Evolutionary conservation across 2,329 filamentous ascomycete species (phyloP).

Genomic region (Cladophialophora carrionii): DNA sequence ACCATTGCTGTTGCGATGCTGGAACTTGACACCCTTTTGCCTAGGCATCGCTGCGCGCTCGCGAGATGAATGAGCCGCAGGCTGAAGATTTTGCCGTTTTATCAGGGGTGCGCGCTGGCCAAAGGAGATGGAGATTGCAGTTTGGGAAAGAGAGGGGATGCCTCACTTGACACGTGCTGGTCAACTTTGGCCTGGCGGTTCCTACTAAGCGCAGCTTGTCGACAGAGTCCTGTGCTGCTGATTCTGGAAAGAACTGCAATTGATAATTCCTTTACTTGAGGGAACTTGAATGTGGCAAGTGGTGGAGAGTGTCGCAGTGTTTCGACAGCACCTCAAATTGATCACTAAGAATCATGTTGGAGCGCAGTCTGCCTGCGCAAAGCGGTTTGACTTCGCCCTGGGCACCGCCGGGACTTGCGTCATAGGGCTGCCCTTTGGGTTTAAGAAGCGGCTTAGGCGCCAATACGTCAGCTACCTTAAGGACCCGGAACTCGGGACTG

Average conservation of each 20-base stretch:
- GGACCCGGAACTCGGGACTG: background rate
- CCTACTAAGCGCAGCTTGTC: background rate
- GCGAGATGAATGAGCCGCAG: constrained; percentile 8
- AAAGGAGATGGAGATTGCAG: constrained; percentile 14
- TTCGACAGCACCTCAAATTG: background rate
- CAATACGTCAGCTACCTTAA: background rate
- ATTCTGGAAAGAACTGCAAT: background rate
- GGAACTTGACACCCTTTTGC: constrained; percentile 64
- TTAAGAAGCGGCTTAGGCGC: background rate
- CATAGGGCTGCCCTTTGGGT: background rate
- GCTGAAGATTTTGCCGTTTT: constrained; percentile 7
- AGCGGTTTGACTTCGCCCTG: constrained; percentile 5
- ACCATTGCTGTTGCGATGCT: constrained; percentile 54
- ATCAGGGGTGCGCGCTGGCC: constrained; percentile 4
- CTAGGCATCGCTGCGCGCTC: constrained; percentile 51
- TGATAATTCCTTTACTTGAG: background rate
- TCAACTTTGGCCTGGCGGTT: background rate
- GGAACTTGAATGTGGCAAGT: background rate
- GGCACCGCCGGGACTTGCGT: constrained; percentile 6
- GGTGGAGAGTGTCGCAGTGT: background rate
- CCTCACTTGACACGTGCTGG: constrained; percentile 26
- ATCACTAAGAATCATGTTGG: background rate
- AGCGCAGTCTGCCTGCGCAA: constrained; percentile 2
- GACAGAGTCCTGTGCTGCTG: background rate
- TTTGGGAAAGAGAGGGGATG: constrained; percentile 25